Percentiles rank a stretch among this genome's conserved stretches.
Evolutionary conservation across 768 basidiomycete genomes (phyloP).

Genomic region (Pleurotus sapidus): DNA sequence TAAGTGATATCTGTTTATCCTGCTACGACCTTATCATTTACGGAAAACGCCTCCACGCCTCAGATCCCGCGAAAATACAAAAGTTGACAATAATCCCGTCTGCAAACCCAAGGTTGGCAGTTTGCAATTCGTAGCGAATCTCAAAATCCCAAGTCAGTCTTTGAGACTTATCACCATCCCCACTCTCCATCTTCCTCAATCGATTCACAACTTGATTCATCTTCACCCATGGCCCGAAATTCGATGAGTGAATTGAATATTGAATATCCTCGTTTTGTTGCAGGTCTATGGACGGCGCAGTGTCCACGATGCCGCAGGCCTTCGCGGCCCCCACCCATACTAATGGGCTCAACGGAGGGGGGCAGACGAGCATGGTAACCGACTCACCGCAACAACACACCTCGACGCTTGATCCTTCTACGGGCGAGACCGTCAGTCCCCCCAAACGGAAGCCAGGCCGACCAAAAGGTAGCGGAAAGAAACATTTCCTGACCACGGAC

Average conservation of each 20-base stretch:
- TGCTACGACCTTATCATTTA: constrained; percentile 6
- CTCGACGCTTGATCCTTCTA: background rate
- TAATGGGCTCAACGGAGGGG: background rate
- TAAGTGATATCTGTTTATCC: background rate
- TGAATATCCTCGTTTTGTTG: background rate
- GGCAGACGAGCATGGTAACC: background rate
- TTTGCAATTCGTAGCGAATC: background rate
- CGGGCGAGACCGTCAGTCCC: constrained; percentile 11
- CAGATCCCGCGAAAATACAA: constrained; percentile 1
- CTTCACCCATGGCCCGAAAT: background rate
- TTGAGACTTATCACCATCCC: background rate
- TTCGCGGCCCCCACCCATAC: background rate
- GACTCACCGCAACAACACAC: background rate
- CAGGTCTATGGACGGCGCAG: constrained; percentile 8
- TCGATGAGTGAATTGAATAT: background rate
- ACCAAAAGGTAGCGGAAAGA: constrained; percentile 80
- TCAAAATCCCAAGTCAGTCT: background rate
- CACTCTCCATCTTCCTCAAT: background rate
- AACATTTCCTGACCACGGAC: constrained; percentile 40
- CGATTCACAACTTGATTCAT: background rate
- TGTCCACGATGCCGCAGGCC: constrained; percentile 2
- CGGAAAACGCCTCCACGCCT: constrained; percentile 3
- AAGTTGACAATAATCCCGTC: background rate
- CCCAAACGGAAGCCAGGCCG: constrained; percentile 70
- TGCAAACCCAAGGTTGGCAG: background rate